Evolutionary conservation across 176 grass and related monocot genomes (phyloP).

Genomic region (Aegilops tauschii): DNA sequence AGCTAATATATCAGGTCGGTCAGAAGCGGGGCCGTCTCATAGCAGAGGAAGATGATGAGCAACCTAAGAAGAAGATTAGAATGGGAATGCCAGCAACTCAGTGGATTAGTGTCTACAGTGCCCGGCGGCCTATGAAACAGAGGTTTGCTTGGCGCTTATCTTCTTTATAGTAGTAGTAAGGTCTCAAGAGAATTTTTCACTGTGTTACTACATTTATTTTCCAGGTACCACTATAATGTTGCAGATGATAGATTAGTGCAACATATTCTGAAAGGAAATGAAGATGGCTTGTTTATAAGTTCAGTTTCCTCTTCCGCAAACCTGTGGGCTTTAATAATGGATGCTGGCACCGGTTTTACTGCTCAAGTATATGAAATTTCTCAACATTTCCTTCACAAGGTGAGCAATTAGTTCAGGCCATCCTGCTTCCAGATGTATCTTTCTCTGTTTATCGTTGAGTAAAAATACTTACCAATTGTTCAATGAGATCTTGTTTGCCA

Average conservation of each 20-base stretch:
- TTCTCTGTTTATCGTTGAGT: slow-evolving; percentile 10
- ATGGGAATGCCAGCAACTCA: slow-evolving; percentile 93
- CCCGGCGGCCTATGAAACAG: slow-evolving; percentile 91
- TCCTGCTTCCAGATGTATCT: background rate
- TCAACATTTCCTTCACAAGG: slow-evolving; percentile 79
- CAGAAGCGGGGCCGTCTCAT: slow-evolving; percentile 84
- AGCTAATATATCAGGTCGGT: slow-evolving; percentile 88
- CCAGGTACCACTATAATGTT: slow-evolving; percentile 98
- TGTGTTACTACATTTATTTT: slow-evolving; percentile 31
- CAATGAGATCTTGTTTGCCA: background rate
- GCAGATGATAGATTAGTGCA: slow-evolving; percentile 79
- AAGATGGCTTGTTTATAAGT: slow-evolving; percentile 96
- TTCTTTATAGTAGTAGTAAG: slow-evolving; percentile 14
- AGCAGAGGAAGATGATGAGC: slow-evolving; percentile 81
- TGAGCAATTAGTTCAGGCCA: slow-evolving; percentile 15
- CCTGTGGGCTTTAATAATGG: slow-evolving; percentile 97
- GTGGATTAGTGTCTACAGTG: slow-evolving; percentile 95
- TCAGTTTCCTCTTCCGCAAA: slow-evolving; percentile 80
- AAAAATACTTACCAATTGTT: background rate
- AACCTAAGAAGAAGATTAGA: slow-evolving; percentile 93
- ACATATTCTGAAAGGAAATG: slow-evolving; percentile 94
- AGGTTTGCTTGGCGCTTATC: slow-evolving; percentile 43
- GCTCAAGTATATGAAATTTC: slow-evolving; percentile 90
- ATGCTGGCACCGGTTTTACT: slow-evolving; percentile 84
- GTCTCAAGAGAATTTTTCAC: background rate